Percentiles rank a stretch among this genome's conserved stretches.
Conservation (phyloP, 2,329 filamentous ascomycete species). For the Hypoxylon sp. region DNA sequence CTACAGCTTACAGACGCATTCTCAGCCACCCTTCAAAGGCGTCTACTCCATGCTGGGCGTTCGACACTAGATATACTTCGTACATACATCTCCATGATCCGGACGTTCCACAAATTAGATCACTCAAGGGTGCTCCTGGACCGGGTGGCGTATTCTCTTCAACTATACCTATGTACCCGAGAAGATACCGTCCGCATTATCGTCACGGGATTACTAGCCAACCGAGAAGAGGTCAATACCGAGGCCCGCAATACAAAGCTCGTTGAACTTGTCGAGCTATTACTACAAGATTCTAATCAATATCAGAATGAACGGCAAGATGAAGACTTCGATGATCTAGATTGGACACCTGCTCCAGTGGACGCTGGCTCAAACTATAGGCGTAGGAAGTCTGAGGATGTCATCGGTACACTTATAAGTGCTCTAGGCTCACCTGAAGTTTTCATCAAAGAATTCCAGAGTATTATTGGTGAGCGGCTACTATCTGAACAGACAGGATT, state of each 20-base stretch:
- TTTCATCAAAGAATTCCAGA: slow-evolving; percentile 95
- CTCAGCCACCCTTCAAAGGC: slow-evolving; percentile 73
- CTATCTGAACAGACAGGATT: slow-evolving; percentile 77
- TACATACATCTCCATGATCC: slow-evolving; percentile 84
- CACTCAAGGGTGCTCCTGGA: slow-evolving; percentile 83
- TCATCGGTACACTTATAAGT: slow-evolving; percentile 90
- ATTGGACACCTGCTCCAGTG: slow-evolving; percentile 92
- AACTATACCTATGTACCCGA: slow-evolving; percentile 81
- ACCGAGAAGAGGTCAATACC: slow-evolving; percentile 64
- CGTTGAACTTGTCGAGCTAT: slow-evolving; percentile 76
- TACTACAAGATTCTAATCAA: slow-evolving; percentile 75
- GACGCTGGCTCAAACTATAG: slow-evolving; percentile 95
- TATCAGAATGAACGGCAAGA: slow-evolving; percentile 67
- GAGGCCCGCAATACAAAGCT: slow-evolving; percentile 66
- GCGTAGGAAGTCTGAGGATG: slow-evolving; percentile 88
- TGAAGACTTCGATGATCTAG: slow-evolving; percentile 89
- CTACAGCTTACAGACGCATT: slow-evolving; percentile 80
- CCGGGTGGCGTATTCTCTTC: slow-evolving; percentile 79
- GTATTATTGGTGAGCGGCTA: slow-evolving; percentile 87
- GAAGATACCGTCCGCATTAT: slow-evolving; percentile 85
- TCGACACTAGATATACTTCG: slow-evolving; percentile 83
- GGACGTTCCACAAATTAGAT: slow-evolving; percentile 81
- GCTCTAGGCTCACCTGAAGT: slow-evolving; percentile 90
- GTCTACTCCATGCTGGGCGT: slow-evolving; percentile 80
- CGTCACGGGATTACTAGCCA: slow-evolving; percentile 79